Evolutionary conservation across 1,284 basidiomycete species (phyloP), one percentile per base, ranked within the genome.

Genomic region (Cutaneotrichosporon sp.): DNA sequence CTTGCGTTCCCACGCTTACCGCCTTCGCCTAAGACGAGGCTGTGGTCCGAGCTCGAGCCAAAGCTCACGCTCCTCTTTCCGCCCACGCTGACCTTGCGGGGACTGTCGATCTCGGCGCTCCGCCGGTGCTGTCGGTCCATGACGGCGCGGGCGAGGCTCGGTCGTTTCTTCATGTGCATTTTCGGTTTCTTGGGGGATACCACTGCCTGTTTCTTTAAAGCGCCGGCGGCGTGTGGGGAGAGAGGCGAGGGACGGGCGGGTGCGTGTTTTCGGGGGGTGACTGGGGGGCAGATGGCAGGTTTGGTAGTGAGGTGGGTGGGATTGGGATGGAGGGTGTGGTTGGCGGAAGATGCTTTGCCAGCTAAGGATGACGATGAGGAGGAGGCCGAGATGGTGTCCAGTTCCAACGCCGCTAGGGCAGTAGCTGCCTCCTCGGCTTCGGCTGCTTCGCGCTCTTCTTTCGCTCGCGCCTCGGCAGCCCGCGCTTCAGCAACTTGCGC

Each of bases 381-480:
- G 8, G 49, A 50, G 2, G 49, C 49, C 9, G 49, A 26, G 22
- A 50, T 50, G 21, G 26, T 22, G 22, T 34, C 22, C 49, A 26
- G 22, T 21, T 22, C 49, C 22, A 26, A 10, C 2, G 26, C 49
- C 5, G 49, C 49, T 3, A 52, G 26, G 52, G 51, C 34, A 53
- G 22, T 42, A 7, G 60, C 30, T 31, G 42, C 55, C 18, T 38
- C 40, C 38, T 58, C 40, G 26, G 53, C 60, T 7, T 53, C 66
- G 5, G 85, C 84, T 21, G 32, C 14, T 40, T 30, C 51, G 18
- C 31, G 49, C 26, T 53, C 30, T 8, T 56, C 22, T 38, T 58
- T 56, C n/a, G 58, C 47, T 2, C 30, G 21, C 71, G 85, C 87
- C 74, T 91, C 89, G 65, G 90, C 89, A 87, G 90, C 49, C 30